Conservation (phyloP, 306 rosid genomes). For the Trifolium subterraneum region DNA sequence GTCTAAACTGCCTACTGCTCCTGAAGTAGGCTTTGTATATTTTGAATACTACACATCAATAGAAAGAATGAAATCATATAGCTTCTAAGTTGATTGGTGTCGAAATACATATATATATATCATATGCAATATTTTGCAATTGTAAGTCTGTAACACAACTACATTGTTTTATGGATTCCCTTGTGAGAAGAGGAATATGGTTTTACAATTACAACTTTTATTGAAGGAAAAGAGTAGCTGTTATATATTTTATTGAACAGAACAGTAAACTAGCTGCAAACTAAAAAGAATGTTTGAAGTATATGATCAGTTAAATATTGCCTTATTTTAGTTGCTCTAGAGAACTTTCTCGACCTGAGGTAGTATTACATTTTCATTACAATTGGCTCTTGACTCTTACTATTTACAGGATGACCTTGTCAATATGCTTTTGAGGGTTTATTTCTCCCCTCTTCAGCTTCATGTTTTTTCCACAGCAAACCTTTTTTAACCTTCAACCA, state of each 20-base stretch:
- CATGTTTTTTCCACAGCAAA: constrained; percentile 46
- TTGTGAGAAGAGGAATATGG: constrained; percentile 10
- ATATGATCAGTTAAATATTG: neutral
- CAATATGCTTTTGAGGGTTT: constrained; percentile 14
- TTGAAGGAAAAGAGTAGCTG: constrained; percentile 24
- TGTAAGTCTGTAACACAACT: neutral
- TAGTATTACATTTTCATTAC: constrained; percentile 13
- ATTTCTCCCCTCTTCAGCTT: constrained; percentile 27
- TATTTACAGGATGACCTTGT: neutral
- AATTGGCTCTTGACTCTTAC: neutral
- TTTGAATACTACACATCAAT: constrained; percentile 55
- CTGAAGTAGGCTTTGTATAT: constrained; percentile 70
- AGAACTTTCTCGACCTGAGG: neutral
- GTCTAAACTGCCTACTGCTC: constrained; percentile 47
- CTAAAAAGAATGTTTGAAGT: neutral
- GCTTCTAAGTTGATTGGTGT: constrained; percentile 10
- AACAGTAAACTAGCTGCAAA: neutral
- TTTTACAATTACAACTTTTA: neutral
- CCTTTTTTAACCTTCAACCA: constrained; percentile 71
- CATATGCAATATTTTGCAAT: constrained; percentile 15
- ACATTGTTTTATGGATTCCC: constrained; percentile 27
- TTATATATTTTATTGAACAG: constrained; percentile 33
- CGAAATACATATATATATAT: constrained; percentile 5
- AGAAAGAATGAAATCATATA: constrained; percentile 51
- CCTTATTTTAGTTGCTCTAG: neutral